Evolutionary conservation across 352 stramenopile genomes (phyloP).

Genomic region (Peronospora farinosa): DNA sequence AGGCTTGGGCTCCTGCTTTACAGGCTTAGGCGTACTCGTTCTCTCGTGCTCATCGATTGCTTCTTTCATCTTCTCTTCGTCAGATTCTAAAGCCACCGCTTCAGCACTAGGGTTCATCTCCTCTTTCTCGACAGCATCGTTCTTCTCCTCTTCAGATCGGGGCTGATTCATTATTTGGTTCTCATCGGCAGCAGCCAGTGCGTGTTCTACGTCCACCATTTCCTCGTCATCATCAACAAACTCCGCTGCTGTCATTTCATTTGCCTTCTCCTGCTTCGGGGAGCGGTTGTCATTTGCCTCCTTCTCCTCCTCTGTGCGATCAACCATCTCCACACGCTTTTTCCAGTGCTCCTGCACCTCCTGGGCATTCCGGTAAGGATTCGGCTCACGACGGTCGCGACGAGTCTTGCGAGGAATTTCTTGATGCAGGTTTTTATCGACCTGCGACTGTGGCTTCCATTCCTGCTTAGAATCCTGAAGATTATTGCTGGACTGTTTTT

Average conservation of each 20-base stretch:
- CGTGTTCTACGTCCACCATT: slow-evolving; percentile 58
- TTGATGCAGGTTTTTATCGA: slow-evolving; percentile 32
- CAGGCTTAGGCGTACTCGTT: slow-evolving; percentile 25
- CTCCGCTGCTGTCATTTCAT: slow-evolving; percentile 52
- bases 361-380: slow-evolving; percentile 93
- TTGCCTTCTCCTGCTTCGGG: slow-evolving; percentile 29
- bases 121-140: slow-evolving; percentile 32
- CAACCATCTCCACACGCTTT: slow-evolving; percentile 88
- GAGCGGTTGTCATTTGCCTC: slow-evolving; percentile 30
- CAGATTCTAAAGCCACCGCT: slow-evolving; percentile 54
- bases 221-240: slow-evolving; percentile 61
- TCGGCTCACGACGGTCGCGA: slow-evolving; percentile 82
- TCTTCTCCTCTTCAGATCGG: slow-evolving; percentile 45
- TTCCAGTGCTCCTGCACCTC: slow-evolving; percentile 97
- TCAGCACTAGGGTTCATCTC: slow-evolving; percentile 33
- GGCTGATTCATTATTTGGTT: slow-evolving; percentile 61
- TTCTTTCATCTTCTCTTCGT: slow-evolving; percentile 43
- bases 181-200: slow-evolving; percentile 59
- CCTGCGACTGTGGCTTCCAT: slow-evolving; percentile 49
- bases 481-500: slow-evolving; percentile 47
- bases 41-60: slow-evolving; percentile 26
- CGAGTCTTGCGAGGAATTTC: slow-evolving; percentile 66
- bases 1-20: slow-evolving; percentile 27
- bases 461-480: slow-evolving; percentile 52
- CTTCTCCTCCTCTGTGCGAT: slow-evolving; percentile 45